Evolutionary conservation across 768 basidiomycete genomes (phyloP).

Genomic region (Calocybe gangraenosa): DNA sequence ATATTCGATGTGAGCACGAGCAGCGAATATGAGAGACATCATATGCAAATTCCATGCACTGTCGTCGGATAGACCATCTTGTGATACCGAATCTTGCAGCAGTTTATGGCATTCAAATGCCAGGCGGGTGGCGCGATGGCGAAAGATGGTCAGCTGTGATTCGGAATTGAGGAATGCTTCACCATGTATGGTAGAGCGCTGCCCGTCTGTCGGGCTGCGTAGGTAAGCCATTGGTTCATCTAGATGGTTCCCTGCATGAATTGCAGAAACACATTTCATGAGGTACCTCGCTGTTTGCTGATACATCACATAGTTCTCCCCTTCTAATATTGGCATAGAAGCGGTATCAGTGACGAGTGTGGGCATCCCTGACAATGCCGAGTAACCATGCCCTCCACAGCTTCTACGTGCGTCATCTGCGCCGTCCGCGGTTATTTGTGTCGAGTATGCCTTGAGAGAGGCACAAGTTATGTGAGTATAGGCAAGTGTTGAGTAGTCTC

Average conservation of each 20-base stretch:
- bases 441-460: conserved; percentile 22
- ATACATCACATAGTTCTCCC: conserved; percentile 25
- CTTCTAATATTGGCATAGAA: conserved; percentile 19
- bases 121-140: conserved; percentile 19
- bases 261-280: conserved; percentile 14
- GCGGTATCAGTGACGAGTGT: conserved; percentile 15
- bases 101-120: conserved; percentile 14
- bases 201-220: neutral
- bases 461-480: conserved; percentile 17
- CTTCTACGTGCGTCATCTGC: conserved; percentile 23
- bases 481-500: conserved; percentile 12
- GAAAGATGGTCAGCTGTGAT: conserved; percentile 16
- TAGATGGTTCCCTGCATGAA: neutral
- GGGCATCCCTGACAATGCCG: conserved; percentile 19
- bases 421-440: conserved; percentile 20
- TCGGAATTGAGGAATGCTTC: conserved; percentile 14
- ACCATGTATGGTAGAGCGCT: conserved; percentile 3
- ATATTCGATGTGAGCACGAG: conserved; percentile 22
- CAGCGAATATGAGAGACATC: conserved; percentile 20
- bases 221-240: conserved; percentile 13
- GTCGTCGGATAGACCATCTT: conserved; percentile 7
- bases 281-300: conserved; percentile 24
- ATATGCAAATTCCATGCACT: conserved; percentile 23
- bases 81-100: conserved; percentile 7
- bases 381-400: conserved; percentile 23